Base-by-base conservation (phyloP, 306 rosid genomes). In the Phaseolus lunatus region DNA sequence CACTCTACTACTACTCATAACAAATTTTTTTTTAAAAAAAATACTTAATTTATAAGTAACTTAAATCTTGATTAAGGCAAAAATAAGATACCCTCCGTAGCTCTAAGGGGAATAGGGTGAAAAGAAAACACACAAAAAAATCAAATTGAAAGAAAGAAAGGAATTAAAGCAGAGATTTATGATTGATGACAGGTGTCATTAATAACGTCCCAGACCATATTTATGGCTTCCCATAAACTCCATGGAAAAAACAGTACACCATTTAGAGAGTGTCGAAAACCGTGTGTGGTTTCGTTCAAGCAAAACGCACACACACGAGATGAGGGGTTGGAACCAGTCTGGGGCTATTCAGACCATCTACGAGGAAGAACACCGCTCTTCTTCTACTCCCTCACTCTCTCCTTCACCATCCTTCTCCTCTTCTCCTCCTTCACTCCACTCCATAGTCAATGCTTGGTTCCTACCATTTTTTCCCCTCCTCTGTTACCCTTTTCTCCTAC, bases 311-410 rank as follows among this genome's bases (percentile, higher is more conserved):
- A 15, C 20, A 56, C 7, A 10, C 35, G 23, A 49, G 45, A 76
- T 85, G 91, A 85, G 45, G 77, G 82, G 67, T 48, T 83, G 91
- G 94, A 76, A 85, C 70, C 86, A 87, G 67, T 81, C 90, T 19
- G 88, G 88, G 2, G 63, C 80, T 8, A 96, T 93, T 44, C 91
- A 90, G 16, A 94, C 98, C 72, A 94, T 94, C 65, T 86, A 91
- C 70, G 98, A 93, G 39, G 97, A 94, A 80, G 95, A 88, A 59
- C 84, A 49, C 44, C 92, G 90, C 23, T 85, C 82, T 45, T 90
- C 90, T 18, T 84, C 93, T 12, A 62, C 91, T n/a, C 77, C 93
- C n/a, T 86, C 92, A 0, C 71, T 83, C 62, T 85, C 96, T 73
- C 85, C 87, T 62, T 90, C 94, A 24, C 82, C 91, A 0, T 70